Evolutionary conservation across 1,284 basidiomycete genomes (phyloP).

Genomic region (Tilletia setariae): DNA sequence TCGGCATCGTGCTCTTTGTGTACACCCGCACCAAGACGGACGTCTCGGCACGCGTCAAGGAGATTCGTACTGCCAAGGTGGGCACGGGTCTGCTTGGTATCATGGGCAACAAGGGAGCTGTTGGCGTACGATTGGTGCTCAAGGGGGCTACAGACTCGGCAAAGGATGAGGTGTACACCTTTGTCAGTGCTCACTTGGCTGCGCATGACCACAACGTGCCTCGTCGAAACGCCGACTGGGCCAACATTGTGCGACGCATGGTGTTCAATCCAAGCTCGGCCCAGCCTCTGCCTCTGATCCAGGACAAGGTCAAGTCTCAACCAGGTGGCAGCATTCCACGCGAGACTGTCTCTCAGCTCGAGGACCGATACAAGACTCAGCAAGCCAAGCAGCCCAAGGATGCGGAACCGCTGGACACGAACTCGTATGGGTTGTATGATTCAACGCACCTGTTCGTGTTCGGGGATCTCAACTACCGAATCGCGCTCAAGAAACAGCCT

Average conservation of each 20-base stretch:
- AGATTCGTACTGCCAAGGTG: slow-evolving; percentile 46
- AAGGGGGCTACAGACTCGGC: slow-evolving; percentile 30
- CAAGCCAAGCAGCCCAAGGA: slow-evolving; percentile 48
- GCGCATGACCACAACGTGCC: slow-evolving; percentile 73
- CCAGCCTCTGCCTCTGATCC: slow-evolving; percentile 31
- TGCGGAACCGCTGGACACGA: slow-evolving; percentile 40
- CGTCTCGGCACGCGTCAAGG: slow-evolving; percentile 62
- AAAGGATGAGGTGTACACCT: slow-evolving; percentile 61
- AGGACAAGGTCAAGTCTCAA: slow-evolving; percentile 54
- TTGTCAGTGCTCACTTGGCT: slow-evolving; percentile 84
- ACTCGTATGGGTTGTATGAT: slow-evolving; percentile 49
- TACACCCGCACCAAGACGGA: slow-evolving; percentile 72
- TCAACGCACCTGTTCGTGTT: slow-evolving; percentile 52
- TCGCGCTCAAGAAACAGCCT: slow-evolving; percentile 38
- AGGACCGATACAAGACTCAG: slow-evolving; percentile 53
- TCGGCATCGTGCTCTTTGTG: slow-evolving; percentile 60
- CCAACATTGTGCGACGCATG: slow-evolving; percentile 72
- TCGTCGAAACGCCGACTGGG: slow-evolving; percentile 74
- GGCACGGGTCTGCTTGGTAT: slow-evolving; percentile 51
- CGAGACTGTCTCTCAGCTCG: slow-evolving; percentile 26
- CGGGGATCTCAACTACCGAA: slow-evolving; percentile 54
- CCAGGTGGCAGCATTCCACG: neutral
- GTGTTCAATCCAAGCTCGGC: slow-evolving; percentile 62
- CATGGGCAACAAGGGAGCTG: slow-evolving; percentile 95
- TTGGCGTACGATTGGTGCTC: slow-evolving; percentile 77